Conservation (phyloP, 2,329 filamentous ascomycete genomes). For the Dothideomycetes sp. region DNA sequence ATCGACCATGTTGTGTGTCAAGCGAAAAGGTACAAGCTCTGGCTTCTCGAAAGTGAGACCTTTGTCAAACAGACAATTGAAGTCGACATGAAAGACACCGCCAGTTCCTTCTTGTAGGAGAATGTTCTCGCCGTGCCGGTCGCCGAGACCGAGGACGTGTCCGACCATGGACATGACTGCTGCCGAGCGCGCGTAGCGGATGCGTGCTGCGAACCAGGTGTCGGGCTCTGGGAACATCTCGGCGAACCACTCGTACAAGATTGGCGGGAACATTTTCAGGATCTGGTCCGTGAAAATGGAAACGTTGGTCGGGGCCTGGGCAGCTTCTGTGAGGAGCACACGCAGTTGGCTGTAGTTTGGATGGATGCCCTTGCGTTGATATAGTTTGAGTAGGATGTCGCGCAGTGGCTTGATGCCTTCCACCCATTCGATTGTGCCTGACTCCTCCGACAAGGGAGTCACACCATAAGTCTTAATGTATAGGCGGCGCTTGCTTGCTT, state of each 20-base stretch:
- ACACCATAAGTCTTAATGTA: constrained; percentile 98
- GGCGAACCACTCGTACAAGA: constrained; percentile 90
- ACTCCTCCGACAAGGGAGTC: constrained; percentile 93
- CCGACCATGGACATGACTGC: constrained; percentile 99
- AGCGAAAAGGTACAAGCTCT: constrained; percentile 86
- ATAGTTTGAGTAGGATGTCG: constrained; percentile 74
- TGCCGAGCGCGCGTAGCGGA: constrained; percentile 84
- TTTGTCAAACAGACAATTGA: constrained; percentile 99
- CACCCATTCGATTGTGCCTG: constrained; percentile 97
- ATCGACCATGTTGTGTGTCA: constrained; percentile 97
- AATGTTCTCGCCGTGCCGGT: constrained; percentile 95
- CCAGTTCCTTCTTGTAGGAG: constrained; percentile 88
- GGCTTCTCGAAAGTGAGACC: constrained; percentile 91
- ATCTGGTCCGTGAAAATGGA: constrained; percentile 60
- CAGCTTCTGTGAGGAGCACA: constrained; percentile 51
- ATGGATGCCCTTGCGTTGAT: constrained; percentile 60
- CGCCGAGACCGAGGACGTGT: constrained; percentile 82
- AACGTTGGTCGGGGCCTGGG: constrained; percentile 50
- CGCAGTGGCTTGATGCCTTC: constrained; percentile 89
- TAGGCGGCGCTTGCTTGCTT: constrained; percentile 78
- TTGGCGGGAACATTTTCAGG: constrained; percentile 60
- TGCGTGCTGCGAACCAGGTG: constrained; percentile 78
- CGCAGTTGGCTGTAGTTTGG: constrained; percentile 58
- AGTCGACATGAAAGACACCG: constrained; percentile 93
- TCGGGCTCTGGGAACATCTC: constrained; percentile 90